Conservation (phyloP, 345 rosid genomes). For the Crucihimalaya himalaica region DNA sequence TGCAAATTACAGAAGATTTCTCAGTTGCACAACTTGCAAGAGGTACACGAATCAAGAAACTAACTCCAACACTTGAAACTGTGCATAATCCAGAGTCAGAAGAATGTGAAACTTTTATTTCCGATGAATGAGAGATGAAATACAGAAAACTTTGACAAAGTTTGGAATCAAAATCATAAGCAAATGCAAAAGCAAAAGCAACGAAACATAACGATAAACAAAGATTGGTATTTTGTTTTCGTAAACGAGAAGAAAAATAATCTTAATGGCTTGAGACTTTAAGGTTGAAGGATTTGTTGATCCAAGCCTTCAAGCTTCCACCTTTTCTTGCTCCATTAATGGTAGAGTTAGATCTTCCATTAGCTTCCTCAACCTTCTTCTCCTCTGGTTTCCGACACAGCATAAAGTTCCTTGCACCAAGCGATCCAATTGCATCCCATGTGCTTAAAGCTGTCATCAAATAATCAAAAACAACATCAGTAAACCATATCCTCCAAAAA, state of each 20-base stretch:
- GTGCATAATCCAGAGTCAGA: not conserved
- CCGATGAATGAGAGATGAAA: not conserved
- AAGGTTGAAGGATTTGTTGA: slow-evolving; percentile 79
- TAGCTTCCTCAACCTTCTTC: slow-evolving; percentile 42
- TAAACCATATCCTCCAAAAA: not conserved
- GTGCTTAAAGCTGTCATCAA: slow-evolving; percentile 62
- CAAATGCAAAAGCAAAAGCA: not conserved
- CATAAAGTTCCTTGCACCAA: slow-evolving; percentile 78
- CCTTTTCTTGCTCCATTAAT: slow-evolving; percentile 47
- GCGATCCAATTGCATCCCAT: slow-evolving; percentile 82
- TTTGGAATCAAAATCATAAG: slow-evolving; percentile 23
- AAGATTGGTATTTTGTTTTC: not conserved
- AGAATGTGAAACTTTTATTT: slow-evolving; percentile 2
- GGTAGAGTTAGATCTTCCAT: slow-evolving; percentile 40
- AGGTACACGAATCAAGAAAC: not conserved
- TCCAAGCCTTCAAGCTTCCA: slow-evolving; percentile 91
- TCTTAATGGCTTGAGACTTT: slow-evolving; percentile 65
- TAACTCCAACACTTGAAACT: not conserved
- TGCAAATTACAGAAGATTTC: not conserved
- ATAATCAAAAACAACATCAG: slow-evolving; percentile 9
- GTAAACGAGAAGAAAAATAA: not conserved
- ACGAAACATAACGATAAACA: not conserved
- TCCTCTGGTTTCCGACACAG: slow-evolving; percentile 80
- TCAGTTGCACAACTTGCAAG: slow-evolving; percentile 11
- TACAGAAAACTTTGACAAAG: not conserved